Percentiles rank a stretch among this genome's conserved stretches.
Conservation (phyloP, 2,329 filamentous ascomycete genomes). For the Dactylella cylindrospora region DNA sequence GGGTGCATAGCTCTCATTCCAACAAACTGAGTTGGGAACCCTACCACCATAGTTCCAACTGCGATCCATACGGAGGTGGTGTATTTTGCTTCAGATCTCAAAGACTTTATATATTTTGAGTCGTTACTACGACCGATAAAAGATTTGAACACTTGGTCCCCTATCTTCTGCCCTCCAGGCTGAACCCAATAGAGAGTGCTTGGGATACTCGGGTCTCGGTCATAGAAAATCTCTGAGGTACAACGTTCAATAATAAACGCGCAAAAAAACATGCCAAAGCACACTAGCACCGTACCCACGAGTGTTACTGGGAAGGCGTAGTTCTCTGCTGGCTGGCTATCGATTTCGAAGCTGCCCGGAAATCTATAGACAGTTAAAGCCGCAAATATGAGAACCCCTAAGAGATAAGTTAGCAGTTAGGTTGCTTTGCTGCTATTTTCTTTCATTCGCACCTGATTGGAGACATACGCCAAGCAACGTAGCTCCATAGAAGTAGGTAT, state of each 20-base stretch:
- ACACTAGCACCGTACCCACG: constrained; percentile 23
- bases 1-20: constrained; percentile 39
- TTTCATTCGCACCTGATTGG: constrained; percentile 17
- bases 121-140: constrained; percentile 8
- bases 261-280: constrained; percentile 43
- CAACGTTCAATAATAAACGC: constrained; percentile 34
- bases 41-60: constrained; percentile 13
- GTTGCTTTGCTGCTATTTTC: not conserved
- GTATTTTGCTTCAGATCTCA: not conserved
- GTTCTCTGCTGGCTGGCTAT: not conserved
- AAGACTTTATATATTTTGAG: constrained; percentile 9
- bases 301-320: constrained; percentile 40
- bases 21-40: constrained; percentile 44
- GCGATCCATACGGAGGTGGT: constrained; percentile 1
- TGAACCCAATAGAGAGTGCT: constrained; percentile 43
- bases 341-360: not conserved
- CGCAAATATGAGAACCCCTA: constrained; percentile 36
- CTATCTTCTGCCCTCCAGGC: constrained; percentile 41
- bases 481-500: not conserved
- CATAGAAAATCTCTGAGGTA: constrained; percentile 2
- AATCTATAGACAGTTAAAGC: constrained; percentile 9
- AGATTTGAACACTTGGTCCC: constrained; percentile 44
- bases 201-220: not conserved
- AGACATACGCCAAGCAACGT: constrained; percentile 30
- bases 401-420: not conserved